Evolutionary conservation across 352 stramenopile species (phyloP), one percentile per base, ranked within the genome.

Genomic region (Phytophthora cactorum): DNA sequence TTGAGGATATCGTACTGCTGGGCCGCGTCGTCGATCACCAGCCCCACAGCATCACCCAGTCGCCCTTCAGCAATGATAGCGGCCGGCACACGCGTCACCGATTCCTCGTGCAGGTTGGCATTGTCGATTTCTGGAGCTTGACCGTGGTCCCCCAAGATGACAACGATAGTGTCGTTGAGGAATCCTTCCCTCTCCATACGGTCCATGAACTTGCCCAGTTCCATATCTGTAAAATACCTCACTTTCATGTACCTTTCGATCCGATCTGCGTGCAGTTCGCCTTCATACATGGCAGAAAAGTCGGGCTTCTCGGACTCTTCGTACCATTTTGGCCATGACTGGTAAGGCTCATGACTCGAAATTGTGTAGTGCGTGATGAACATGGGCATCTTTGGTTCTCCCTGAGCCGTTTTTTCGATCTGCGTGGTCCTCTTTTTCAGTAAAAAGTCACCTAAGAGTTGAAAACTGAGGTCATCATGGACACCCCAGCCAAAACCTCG

Each of bases 311-410:
- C 52, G 3, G 53, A 70, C 64, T 72, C n/a, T 1, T 78, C 36
- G 59, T 82, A 86, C 81, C 81, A 88, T 38, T 58, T 67, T 1
- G 81, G 75, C 22, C 54, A 59, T 29, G 27, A 76, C 36, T 45
- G 28, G 31, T 60, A 77, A 66, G 60, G 70, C 58, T 59, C 70
- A 61, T 88, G 79, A 52, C 75, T 88, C 4, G 76, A 85, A 56
- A 88, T 89, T 25, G 78, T 86, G 61, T 88, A 90, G 41, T 86
- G 77, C 12, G 77, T 90, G 27, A 85, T 45, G 55, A 86, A 90
- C 17, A 81, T 72, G 17, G 81, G 77, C 27, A 64, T 65, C 47
- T 79, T 84, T 0, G 52, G 28, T 11, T 78, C 43, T 1, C 63
- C 68, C 8, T 29, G 29, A 1, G 44, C 32, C 8, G 68, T 34